Evolutionary conservation across 805 yeast species (phyloP).

Genomic region (Candida nitratophila): DNA sequence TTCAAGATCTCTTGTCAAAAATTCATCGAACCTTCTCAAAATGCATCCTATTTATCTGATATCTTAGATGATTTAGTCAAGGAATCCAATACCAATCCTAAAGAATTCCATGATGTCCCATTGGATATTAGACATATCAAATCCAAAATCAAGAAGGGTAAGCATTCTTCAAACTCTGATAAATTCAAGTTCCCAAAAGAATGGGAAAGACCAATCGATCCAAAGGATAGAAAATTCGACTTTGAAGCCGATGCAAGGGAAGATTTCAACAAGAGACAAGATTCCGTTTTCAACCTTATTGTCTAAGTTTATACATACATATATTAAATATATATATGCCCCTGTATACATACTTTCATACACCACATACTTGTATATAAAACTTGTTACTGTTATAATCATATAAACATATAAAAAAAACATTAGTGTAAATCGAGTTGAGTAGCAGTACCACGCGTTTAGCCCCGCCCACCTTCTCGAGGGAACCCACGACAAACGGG

Average conservation of each 20-base stretch:
- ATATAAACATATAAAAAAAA: no score
- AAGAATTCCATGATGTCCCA: conserved; percentile 74
- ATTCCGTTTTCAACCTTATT: background rate
- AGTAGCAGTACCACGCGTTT: no score
- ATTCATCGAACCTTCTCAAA: conserved; percentile 77
- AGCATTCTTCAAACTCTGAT: conserved; percentile 32
- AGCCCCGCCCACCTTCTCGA: no score
- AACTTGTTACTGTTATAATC: no score
- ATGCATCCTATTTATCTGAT: conserved; percentile 66
- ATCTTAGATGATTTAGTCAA: conserved; percentile 51
- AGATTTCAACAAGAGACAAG: background rate
- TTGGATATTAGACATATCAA: conserved; percentile 66
- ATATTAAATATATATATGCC: background rate
- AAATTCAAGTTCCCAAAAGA: conserved; percentile 57
- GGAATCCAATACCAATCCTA: conserved; percentile 53
- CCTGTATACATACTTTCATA: no score
- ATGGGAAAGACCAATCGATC: conserved; percentile 66
- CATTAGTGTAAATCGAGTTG: no score
- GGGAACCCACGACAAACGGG: no score
- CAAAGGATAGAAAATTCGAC: background rate
- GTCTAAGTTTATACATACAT: background rate
- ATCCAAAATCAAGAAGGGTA: conserved; percentile 33
- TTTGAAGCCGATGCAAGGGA: background rate
- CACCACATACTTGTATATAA: no score
- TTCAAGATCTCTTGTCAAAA: conserved; percentile 60